Evolutionary conservation across 2,329 filamentous ascomycete genomes (phyloP), one percentile per base, ranked within the genome.

Genomic region (Tolypocladium tundrense): DNA sequence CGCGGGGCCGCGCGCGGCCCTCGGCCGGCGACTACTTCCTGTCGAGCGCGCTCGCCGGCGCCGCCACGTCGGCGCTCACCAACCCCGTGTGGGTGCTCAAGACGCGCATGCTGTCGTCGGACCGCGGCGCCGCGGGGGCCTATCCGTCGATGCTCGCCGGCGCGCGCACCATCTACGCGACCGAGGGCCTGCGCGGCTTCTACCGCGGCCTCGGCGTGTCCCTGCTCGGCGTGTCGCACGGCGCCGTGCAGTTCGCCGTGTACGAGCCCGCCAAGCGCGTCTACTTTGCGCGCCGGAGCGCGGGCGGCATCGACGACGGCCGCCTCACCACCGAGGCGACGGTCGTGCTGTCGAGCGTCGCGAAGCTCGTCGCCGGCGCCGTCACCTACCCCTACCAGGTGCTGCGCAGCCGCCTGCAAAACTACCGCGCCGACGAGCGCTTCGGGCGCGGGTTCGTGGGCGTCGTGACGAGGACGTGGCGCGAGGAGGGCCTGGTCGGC

Each of bases 11-110:
- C 39, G 33, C 58, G 16, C 60, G 59, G 42, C 67, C 68, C 45
- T 63, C 79, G 3, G 82, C 84, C 7, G 77, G 78, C 33, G 91
- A 96, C 72, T 96, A 92, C 75, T 93, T 97, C 70, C 67, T 88
- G 53, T 85, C 91, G 4, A 92, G 89, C 40, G 88, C 77, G n/a
- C 68, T 80, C 35, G 77, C 81, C 63, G 92, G 93, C 37, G 78
- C 88, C 21, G 72, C 90, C 45, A 96, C 91, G 1, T 88, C 92
- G 50, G 75, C 90, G 37, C 79, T 93, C 63, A 97, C 94, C 37
- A 97, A 97, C 70, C 94, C 94, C 2, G 87, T 99, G 66, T 99
- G 94, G 94, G 94, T 99, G 3, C 85, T 99, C 71, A 97, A 97
- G 78, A 97, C 93, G 10, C 88, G 94, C 62, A 97, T 99, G 91